These are phyloP conservation scores for Lanmaoa rubissima DNA, from an alignment of 768 basidiomycete genomes.

Conservation along the genomic window DNA sequence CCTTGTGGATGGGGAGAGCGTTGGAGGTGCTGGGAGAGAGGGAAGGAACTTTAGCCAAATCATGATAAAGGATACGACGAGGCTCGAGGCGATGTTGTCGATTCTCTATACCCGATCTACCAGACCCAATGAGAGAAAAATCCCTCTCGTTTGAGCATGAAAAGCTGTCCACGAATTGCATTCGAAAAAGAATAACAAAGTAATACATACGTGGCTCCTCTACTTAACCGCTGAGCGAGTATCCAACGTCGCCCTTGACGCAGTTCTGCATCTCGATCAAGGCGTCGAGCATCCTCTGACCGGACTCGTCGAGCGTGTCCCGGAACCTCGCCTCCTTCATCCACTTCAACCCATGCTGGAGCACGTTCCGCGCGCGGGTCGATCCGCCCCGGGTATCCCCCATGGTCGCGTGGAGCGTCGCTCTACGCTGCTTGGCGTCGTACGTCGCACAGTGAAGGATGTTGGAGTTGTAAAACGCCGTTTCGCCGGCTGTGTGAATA, in stretches of 20 bases:
- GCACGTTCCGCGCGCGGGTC: conserved; percentile 63
- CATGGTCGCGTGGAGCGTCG: conserved; percentile 70
- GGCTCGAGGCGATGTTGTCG: background rate
- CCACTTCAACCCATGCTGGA: conserved; percentile 74
- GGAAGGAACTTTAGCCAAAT: no score
- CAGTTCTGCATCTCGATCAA: conserved; percentile 52
- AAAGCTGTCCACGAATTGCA: background rate
- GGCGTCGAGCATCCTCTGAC: conserved; percentile 57
- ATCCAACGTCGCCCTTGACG: conserved; percentile 44
- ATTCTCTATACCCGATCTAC: conserved; percentile 14
- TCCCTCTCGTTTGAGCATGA: background rate
- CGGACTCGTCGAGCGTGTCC: conserved; percentile 42
- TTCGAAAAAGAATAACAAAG: background rate
- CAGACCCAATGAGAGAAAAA: background rate
- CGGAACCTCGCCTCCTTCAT: conserved; percentile 56
- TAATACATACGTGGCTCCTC: background rate
- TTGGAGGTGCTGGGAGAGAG: background rate
- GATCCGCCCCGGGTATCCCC: conserved; percentile 63
- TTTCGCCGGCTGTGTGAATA: conserved; percentile 52
- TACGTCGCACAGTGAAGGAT: conserved; percentile 76
- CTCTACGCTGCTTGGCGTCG: conserved; percentile 44
- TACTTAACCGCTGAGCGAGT: conserved; percentile 44
- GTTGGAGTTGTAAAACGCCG: conserved; percentile 79
- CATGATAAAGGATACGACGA: background rate
- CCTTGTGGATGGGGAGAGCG: background rate